Conservation (phyloP, 1,284 basidiomycete species). For the Papiliotrema laurentii region DNA sequence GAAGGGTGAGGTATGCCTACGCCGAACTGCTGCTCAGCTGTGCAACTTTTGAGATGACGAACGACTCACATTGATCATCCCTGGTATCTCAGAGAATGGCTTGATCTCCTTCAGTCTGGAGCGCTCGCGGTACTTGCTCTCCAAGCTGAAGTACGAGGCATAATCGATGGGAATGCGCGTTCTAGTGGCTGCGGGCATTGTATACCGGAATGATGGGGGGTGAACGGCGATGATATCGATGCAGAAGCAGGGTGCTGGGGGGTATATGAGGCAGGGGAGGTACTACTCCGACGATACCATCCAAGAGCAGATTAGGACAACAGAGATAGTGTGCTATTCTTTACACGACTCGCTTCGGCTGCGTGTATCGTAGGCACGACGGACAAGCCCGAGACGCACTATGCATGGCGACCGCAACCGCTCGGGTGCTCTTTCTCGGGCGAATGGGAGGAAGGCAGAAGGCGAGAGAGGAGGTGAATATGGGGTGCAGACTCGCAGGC, state of each 20-base stretch:
- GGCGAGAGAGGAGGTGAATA: too few relatives aligned
- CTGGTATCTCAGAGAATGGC: conserved; percentile 9
- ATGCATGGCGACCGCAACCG: too few relatives aligned
- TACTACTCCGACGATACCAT: too few relatives aligned
- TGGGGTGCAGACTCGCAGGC: too few relatives aligned
- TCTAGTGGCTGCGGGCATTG: not conserved
- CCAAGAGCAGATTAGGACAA: too few relatives aligned
- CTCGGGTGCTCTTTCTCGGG: too few relatives aligned
- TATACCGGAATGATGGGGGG: not conserved
- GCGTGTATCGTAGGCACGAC: too few relatives aligned
- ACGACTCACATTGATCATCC: conserved; percentile 13
- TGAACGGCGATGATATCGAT: not conserved
- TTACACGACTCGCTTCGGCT: too few relatives aligned
- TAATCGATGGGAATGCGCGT: conserved; percentile 8
- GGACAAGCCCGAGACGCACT: too few relatives aligned
- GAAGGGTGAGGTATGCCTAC: conserved; percentile 31
- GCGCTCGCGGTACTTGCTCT: conserved; percentile 6
- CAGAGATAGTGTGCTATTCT: too few relatives aligned
- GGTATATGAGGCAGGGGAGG: not conserved
- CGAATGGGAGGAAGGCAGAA: too few relatives aligned
- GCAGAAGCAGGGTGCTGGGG: not conserved
- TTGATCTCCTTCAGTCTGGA: conserved; percentile 10
- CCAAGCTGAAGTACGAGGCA: conserved; percentile 8
- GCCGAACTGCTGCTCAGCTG: conserved; percentile 23
- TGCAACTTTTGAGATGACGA: not conserved